A percentile compares a stretch with the other conserved stretches of the same genome.
phyloP scores from a whole-genome alignment of 805 yeast species.

The Monosporozyma aerobia region DNA sequence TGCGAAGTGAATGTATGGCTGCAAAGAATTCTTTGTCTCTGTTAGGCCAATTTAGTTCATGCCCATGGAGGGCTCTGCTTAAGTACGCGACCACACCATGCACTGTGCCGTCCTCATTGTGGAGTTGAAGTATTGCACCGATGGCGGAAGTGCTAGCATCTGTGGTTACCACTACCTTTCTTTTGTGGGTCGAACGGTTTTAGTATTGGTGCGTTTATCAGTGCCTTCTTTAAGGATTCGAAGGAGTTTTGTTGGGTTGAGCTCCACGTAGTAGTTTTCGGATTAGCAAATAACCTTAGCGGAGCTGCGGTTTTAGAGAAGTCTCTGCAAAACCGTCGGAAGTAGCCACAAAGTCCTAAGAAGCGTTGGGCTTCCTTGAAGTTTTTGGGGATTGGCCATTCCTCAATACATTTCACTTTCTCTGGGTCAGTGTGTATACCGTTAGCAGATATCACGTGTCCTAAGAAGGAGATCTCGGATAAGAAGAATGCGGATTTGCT shows the following conservation, averaged over 20 bases:
- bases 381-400: background rate
- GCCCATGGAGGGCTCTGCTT: background rate
- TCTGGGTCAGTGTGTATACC: background rate
- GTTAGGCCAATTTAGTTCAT: conserved; percentile 1
- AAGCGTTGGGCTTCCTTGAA: background rate
- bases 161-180: background rate
- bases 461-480: background rate
- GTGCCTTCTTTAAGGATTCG: background rate
- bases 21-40: conserved; percentile 1
- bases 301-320: background rate
- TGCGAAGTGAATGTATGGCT: background rate
- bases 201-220: background rate
- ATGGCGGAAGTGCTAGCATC: background rate
- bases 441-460: background rate
- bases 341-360: background rate
- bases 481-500: background rate
- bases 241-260: background rate
- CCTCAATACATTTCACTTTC: background rate
- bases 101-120: background rate
- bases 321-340: background rate
- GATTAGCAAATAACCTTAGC: background rate
- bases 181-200: background rate
- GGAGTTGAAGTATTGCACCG: background rate
- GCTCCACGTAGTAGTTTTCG: background rate
- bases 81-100: background rate